These are phyloP conservation scores for Boletus fagicola DNA, from an alignment of 768 basidiomycete genomes.

Conservation along the genomic window DNA sequence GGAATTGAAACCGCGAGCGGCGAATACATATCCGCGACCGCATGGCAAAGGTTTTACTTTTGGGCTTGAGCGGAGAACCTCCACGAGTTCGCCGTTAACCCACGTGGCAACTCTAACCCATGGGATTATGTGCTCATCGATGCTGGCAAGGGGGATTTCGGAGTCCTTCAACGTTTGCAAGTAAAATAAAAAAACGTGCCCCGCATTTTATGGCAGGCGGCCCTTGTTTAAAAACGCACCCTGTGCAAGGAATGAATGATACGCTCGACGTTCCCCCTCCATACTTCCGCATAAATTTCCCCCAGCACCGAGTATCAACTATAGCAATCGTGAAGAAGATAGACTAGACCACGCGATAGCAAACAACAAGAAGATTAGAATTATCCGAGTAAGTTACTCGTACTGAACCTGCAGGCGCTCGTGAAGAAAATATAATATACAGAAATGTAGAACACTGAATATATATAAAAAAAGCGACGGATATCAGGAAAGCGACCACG, in stretches of 20 bases:
- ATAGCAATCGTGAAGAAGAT: conserved; percentile 6
- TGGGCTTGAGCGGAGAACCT: too few relatives aligned
- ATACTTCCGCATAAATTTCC: neutral
- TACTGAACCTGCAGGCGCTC: conserved; percentile 28
- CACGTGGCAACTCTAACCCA: neutral
- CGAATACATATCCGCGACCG: neutral
- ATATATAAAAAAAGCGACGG: conserved; percentile 2
- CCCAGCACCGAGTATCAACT: neutral
- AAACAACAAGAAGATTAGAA: conserved; percentile 25
- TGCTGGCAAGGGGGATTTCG: neutral
- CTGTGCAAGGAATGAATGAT: neutral
- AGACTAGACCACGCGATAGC: conserved; percentile 16
- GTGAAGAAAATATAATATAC: conserved; percentile 26
- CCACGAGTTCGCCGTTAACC: neutral
- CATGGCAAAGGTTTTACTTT: neutral
- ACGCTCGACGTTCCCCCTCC: neutral
- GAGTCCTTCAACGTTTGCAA: neutral
- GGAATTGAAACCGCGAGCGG: neutral
- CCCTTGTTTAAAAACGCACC: neutral
- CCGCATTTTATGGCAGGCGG: neutral
- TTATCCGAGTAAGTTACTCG: conserved; percentile 35
- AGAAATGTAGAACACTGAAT: conserved; percentile 15
- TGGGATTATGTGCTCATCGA: neutral
- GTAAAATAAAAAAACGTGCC: conserved; percentile 4
- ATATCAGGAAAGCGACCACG: conserved; percentile 14